These are phyloP conservation scores for Cryptosporidium viatorum DNA, from an alignment of 169 alveolate species.

Conservation along the genomic window DNA sequence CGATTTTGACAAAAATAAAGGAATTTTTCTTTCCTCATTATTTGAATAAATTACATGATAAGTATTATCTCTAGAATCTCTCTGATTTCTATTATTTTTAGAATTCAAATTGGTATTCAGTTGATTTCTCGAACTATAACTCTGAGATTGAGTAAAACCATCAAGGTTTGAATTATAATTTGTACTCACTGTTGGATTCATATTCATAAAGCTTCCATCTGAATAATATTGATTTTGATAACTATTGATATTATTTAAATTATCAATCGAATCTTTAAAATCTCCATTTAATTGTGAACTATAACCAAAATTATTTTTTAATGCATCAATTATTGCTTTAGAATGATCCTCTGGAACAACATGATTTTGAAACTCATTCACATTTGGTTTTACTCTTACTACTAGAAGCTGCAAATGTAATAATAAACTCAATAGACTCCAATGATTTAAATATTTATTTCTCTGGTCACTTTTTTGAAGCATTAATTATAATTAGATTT, in stretches of 20 bases:
- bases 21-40: constrained; percentile 12
- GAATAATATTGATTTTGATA: neutral
- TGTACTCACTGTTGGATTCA: neutral
- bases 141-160: neutral
- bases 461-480: neutral
- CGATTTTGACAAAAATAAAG: constrained; percentile 17
- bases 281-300: neutral
- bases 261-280: neutral
- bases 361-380: neutral
- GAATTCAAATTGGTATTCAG: neutral
- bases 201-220: neutral
- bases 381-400: neutral
- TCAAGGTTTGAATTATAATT: neutral
- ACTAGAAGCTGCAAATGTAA: neutral
- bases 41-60: constrained; percentile 2
- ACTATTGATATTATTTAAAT: neutral
- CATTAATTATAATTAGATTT: neutral
- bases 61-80: neutral
- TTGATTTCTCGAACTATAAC: neutral
- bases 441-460: neutral
- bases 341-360: constrained; percentile 21
- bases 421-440: neutral
- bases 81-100: neutral
- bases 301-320: neutral
- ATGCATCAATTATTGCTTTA: constrained; percentile 14